Evolutionary conservation across 2,329 filamentous ascomycete species (phyloP).

Genomic region (Colletotrichum ledebouriae): DNA sequence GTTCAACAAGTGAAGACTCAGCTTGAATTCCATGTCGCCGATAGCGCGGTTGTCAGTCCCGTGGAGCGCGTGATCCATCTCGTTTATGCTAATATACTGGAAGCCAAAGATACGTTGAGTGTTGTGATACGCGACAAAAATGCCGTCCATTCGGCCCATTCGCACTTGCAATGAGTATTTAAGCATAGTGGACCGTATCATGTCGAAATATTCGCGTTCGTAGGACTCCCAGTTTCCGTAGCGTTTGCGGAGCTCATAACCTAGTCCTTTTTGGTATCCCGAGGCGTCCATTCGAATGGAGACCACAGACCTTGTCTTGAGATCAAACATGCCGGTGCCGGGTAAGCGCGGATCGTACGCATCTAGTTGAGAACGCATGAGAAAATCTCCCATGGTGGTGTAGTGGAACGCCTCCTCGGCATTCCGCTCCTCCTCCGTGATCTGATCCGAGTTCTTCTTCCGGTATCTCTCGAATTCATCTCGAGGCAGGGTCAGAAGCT

Average conservation of each 20-base stretch:
- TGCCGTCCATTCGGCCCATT: constrained; percentile 98
- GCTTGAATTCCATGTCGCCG: constrained; percentile 87
- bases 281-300: constrained; percentile 89
- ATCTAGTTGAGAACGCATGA: constrained; percentile 96
- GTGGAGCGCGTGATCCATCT: constrained; percentile 94
- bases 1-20: constrained; percentile 84
- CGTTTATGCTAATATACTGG: constrained; percentile 87
- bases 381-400: constrained; percentile 85
- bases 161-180: constrained; percentile 98
- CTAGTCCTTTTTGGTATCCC: constrained; percentile 79
- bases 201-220: constrained; percentile 96
- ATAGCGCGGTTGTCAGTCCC: constrained; percentile 75
- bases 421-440: constrained; percentile 79
- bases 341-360: constrained; percentile 88
- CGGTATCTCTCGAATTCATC: constrained; percentile 90
- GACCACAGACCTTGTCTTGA: constrained; percentile 94
- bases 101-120: constrained; percentile 96
- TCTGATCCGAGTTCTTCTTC: constrained; percentile 73
- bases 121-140: constrained; percentile 97
- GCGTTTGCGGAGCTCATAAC: constrained; percentile 85
- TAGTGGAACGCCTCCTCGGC: constrained; percentile 88
- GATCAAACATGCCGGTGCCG: constrained; percentile 92
- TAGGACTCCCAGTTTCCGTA: constrained; percentile 90
- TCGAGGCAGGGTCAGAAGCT: constrained; percentile 86
- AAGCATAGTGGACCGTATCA: constrained; percentile 93